Conservation (phyloP, 202 grass and related monocot species). For the Musa balbisiana region DNA sequence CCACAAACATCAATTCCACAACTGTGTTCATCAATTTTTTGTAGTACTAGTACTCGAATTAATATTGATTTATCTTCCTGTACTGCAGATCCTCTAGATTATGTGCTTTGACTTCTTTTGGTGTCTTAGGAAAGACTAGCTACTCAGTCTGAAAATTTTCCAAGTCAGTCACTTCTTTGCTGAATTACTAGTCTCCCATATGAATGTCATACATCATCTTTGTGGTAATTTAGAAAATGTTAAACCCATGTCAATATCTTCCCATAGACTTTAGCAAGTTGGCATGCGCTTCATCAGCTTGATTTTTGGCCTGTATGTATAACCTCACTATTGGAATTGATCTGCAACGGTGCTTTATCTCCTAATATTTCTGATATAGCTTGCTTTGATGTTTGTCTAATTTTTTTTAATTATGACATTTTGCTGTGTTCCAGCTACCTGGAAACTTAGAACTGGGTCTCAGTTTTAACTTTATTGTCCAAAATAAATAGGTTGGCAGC, state of each 20-base stretch:
- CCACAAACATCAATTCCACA: not conserved
- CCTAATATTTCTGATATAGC: not conserved
- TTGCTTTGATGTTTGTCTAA: not conserved
- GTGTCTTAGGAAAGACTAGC: too few relatives aligned
- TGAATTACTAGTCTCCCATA: not conserved
- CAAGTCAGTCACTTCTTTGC: not conserved
- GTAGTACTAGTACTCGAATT: too few relatives aligned
- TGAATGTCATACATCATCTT: not conserved
- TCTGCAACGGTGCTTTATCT: too few relatives aligned
- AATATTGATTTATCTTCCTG: too few relatives aligned
- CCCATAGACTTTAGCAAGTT: not conserved
- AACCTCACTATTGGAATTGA: not conserved
- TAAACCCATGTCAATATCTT: not conserved
- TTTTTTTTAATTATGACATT: not conserved
- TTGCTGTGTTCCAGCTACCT: not conserved
- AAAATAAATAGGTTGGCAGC: conserved; percentile 64
- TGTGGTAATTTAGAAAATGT: not conserved
- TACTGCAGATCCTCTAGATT: too few relatives aligned
- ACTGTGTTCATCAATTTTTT: not conserved
- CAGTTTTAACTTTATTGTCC: not conserved
- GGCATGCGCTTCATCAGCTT: not conserved
- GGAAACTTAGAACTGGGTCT: not conserved
- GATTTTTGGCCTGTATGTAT: not conserved
- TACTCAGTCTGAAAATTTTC: not conserved
- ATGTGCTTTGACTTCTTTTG: too few relatives aligned